phyloP scores from a whole-genome alignment of 2,329 filamentous ascomycete species.

The Aspergillus sp. region DNA sequence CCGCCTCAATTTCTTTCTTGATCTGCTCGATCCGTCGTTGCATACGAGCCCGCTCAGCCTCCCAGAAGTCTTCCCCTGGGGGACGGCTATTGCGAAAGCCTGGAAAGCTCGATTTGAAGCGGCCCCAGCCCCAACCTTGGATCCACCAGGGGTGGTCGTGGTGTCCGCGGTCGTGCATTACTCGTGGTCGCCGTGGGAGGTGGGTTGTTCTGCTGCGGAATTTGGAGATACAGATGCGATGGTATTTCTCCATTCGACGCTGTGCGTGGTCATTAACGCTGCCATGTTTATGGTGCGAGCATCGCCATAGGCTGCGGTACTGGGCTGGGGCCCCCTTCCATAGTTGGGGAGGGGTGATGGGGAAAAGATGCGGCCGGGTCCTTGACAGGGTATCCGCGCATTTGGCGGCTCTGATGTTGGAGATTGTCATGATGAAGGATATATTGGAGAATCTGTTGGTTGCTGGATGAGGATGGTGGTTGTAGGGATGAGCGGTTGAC shows the following conservation, averaged over 20 bases:
- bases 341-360: background rate
- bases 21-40: conserved; percentile 35
- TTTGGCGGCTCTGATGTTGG: background rate
- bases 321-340: conserved; percentile 1
- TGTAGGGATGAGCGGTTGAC: background rate
- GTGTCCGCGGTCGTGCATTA: conserved; percentile 1
- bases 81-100: background rate
- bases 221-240: background rate
- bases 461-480: background rate
- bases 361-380: background rate
- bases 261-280: background rate
- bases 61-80: conserved; percentile 15
- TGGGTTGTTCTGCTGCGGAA: background rate
- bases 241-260: conserved; percentile 5
- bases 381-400: background rate
- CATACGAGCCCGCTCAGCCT: conserved; percentile 19
- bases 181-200: conserved; percentile 1
- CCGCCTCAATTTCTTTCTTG: conserved; percentile 32
- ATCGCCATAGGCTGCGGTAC: conserved; percentile 10
- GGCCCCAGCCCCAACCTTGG: conserved; percentile 12
- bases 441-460: background rate
- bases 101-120: background rate
- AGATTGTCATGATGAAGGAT: background rate
- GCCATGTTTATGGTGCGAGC: conserved; percentile 1
- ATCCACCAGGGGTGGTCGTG: conserved; percentile 13